Conservation (phyloP, 2,329 filamentous ascomycete species). For the Botryosphaeria dothidea region DNA sequence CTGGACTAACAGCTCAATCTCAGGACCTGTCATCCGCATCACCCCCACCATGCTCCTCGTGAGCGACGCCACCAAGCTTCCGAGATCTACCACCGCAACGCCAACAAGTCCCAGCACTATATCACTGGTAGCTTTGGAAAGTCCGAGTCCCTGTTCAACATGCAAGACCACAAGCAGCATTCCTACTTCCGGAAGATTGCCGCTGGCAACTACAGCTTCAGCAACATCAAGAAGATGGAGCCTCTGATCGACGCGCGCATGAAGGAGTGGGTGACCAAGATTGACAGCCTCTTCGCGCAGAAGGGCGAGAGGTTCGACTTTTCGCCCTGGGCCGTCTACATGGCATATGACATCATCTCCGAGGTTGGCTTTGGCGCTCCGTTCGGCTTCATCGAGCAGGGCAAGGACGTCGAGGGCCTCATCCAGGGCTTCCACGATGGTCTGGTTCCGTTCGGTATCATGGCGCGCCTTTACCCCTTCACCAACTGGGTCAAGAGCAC, state of each 20-base stretch:
- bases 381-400: constrained; percentile 57
- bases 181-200: constrained; percentile 56
- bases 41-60: constrained; percentile 56
- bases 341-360: constrained; percentile 61
- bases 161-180: constrained; percentile 55
- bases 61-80: constrained; percentile 55
- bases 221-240: constrained; percentile 61
- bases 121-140: constrained; percentile 60
- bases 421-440: constrained; percentile 59
- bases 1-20: background rate
- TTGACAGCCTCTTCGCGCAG: constrained; percentile 49
- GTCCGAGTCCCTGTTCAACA: constrained; percentile 59
- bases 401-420: constrained; percentile 54
- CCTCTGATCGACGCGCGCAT: constrained; percentile 56
- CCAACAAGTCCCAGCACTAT: constrained; percentile 60
- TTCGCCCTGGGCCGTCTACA: constrained; percentile 56
- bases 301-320: constrained; percentile 54
- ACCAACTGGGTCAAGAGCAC: constrained; percentile 58
- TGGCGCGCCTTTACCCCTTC: constrained; percentile 55
- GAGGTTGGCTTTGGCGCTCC: constrained; percentile 58
- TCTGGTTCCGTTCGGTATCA: constrained; percentile 52
- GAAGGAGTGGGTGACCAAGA: constrained; percentile 50
- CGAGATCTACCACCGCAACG: constrained; percentile 56
- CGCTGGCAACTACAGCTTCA: constrained; percentile 57
- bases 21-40: constrained; percentile 56